Evolutionary conservation across 352 stramenopile genomes (phyloP), one percentile per base, ranked within the genome.

Genomic region (Blastocystis sp.): DNA sequence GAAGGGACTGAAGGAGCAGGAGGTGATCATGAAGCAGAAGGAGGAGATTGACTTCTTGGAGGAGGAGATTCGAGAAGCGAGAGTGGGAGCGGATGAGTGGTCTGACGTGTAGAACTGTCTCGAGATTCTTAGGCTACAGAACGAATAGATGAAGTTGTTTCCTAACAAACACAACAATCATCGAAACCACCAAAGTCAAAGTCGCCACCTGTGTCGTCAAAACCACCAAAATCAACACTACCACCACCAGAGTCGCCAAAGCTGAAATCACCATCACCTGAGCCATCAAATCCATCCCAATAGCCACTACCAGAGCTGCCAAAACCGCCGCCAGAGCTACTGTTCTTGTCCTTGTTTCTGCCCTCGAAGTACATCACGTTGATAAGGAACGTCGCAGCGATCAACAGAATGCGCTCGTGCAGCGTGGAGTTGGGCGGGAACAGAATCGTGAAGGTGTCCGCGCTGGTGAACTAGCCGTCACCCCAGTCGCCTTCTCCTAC

Each of bases 281-380:
- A 13, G 31, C 12, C 10, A 12, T 21, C n/a, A 21, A 10, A 9
- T 9, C 61, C 31, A 16, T 24, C 61, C n/a, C 12, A 12, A n/a
- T 37, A 37, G 26, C 61, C 61, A 24, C 24, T 1, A 67, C 61
- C 3, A 31, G 12, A 12, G 3, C 61, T 24, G 31, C 61, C 61
- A 37, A 67, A 37, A 1, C 61, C 9, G 24, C 61, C 9, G 26
- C 61, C 35, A 69, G 9, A 19, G 62, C 19, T 24, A 55, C 45
- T 10, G 24, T 10, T 50, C 2, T 51, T 9, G 37, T 89, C 35
- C 10, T 79, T 45, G 6, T 66, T 50, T 26, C 41, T n/a, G 26
- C 70, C 26, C 61, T 89, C 62, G 26, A 77, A 89, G 51, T 79
- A 89, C 60, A 89, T 89, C 24, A 77, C 13, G 31, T 89, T 80